These are phyloP conservation scores for Amoebophrya sp. DNA, from an alignment of 169 alveolate genomes.

Conservation along the genomic window DNA sequence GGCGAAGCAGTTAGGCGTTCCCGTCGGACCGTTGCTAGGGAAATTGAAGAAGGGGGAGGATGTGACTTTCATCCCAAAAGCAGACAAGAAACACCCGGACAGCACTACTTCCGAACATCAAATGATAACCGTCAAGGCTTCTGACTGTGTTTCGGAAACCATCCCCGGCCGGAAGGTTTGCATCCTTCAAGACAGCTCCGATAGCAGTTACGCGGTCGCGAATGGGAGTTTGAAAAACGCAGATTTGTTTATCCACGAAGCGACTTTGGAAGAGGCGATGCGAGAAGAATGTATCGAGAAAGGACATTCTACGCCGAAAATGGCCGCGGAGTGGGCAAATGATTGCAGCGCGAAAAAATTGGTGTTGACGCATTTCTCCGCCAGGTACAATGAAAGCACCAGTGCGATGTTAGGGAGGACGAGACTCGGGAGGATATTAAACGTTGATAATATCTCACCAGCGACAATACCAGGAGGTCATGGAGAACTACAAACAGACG, in stretches of 20 bases:
- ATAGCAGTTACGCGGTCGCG: background rate
- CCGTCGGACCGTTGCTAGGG: background rate
- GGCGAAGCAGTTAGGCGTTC: background rate
- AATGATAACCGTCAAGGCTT: no score
- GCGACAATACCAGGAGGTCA: background rate
- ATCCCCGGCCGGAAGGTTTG: background rate
- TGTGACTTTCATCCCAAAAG: no score
- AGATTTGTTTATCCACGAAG: slow-evolving; percentile 26
- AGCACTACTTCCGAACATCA: no score
- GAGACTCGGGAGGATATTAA: background rate
- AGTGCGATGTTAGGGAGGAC: background rate
- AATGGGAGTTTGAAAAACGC: background rate
- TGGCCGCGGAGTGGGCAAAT: slow-evolving; percentile 29
- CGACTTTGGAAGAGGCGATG: background rate
- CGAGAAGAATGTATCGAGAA: background rate
- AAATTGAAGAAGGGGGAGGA: background rate
- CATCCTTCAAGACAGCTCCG: background rate
- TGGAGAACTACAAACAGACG: background rate
- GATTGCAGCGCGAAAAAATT: background rate
- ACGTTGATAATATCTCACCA: background rate
- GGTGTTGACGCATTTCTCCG: slow-evolving; percentile 29
- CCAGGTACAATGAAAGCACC: background rate
- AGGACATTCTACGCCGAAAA: slow-evolving; percentile 27
- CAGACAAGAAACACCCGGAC: no score
- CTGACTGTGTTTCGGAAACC: background rate